Evolutionary conservation across 2,329 filamentous ascomycete genomes (phyloP), one percentile per base, ranked within the genome.

Genomic region (Hymenoscyphus linearis): DNA sequence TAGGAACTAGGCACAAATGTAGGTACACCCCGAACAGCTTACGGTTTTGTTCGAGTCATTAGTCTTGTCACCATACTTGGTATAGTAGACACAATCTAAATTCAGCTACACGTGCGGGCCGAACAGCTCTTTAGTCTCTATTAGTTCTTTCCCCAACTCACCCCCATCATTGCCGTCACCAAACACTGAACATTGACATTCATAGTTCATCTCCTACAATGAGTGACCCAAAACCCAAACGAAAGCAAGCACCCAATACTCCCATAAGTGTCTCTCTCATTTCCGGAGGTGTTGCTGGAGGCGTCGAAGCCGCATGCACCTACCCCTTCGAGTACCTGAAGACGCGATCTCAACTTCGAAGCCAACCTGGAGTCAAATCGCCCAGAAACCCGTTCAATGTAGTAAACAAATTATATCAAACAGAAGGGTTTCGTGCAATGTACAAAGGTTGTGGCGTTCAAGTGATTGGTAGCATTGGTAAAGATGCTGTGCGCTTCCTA

Each of bases 281-380:
- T 2, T 71, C 69, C 27, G 68, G 67, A 2, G 66, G 68, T 1
- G 65, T 70, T 10, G 67, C 69, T 10, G 65, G 67, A 16, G 69
- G 68, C 22, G 64, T 61, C n/a, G 62, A 80, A 76, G 65, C 62
- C 4, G 63, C 62, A 27, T 25, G 61, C 13, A 68, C 67, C 7
- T 87, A 87, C 71, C 85, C 85, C 0, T 83, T 88, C 67, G 85
- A 88, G 69, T 89, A 87, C 66, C 84, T 85, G 59, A 89, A 89
- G 73, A 88, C 85, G 0, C 76, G 83, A 59, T 79, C 84, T 2
- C 84, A 88, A 65, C 75, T 86, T n/a, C 76, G 72, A 74, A 62
- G 69, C 74, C 47, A 74, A 47, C 60, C 62, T 1, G 71, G 77
- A 16, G 69, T 74, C 40, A 74, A 76, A 13, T 75, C 77, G 9